phyloP scores from a whole-genome alignment of 2,329 filamentous ascomycete species.

The Botrytis cinerea region DNA sequence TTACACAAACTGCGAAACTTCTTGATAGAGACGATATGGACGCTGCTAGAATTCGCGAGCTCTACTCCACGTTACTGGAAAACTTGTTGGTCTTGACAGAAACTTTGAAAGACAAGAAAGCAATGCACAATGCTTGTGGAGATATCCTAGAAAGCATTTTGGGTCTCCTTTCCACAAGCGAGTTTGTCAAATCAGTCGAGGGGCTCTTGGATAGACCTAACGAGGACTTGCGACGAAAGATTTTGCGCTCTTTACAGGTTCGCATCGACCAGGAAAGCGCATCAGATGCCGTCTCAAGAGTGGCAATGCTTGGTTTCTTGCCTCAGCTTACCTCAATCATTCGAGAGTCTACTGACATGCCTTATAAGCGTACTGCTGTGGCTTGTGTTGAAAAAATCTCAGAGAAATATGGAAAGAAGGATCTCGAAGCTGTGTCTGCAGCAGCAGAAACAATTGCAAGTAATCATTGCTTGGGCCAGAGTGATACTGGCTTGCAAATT shows the following conservation, averaged over 20 bases:
- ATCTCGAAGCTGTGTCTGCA: slow-evolving; percentile 71
- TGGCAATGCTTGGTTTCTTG: slow-evolving; percentile 74
- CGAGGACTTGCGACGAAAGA: slow-evolving; percentile 74
- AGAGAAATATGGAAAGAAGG: slow-evolving; percentile 94
- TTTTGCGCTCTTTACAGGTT: slow-evolving; percentile 76
- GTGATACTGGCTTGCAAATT: slow-evolving; percentile 71
- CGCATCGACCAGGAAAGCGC: slow-evolving; percentile 75
- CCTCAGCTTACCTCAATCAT: slow-evolving; percentile 78
- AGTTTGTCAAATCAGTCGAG: slow-evolving; percentile 88
- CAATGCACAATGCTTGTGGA: slow-evolving; percentile 60
- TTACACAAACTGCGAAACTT: slow-evolving; percentile 56
- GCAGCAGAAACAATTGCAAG: slow-evolving; percentile 78
- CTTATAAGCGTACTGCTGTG: slow-evolving; percentile 82
- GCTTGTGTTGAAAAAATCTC: slow-evolving; percentile 89
- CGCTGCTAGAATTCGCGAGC: slow-evolving; percentile 63
- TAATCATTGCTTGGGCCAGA: slow-evolving; percentile 71
- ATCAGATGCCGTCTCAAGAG: slow-evolving; percentile 66
- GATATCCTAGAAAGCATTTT: slow-evolving; percentile 78
- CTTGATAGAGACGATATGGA: slow-evolving; percentile 66
- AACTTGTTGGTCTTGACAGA: slow-evolving; percentile 67
- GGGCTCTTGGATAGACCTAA: slow-evolving; percentile 75
- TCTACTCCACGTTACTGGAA: slow-evolving; percentile 70
- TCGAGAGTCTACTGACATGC: slow-evolving; percentile 67
- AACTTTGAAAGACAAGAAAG: slow-evolving; percentile 57
- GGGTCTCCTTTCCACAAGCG: slow-evolving; percentile 78